Evolutionary conservation across 2,329 filamentous ascomycete species (phyloP), one percentile per base, ranked within the genome.

Genomic region (Penicillium crustosum): DNA sequence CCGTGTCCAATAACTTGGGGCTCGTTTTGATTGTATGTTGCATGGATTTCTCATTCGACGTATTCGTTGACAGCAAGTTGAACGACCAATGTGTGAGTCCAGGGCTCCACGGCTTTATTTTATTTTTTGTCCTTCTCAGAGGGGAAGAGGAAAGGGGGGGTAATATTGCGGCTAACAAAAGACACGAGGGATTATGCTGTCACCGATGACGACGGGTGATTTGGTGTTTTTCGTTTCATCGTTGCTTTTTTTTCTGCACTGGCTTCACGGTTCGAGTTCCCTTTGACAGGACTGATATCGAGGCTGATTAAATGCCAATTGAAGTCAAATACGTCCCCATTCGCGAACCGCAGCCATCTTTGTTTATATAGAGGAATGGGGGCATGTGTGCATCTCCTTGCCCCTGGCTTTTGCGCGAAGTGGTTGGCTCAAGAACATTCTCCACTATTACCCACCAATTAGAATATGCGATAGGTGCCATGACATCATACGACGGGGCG

Each of bases 161-260:
- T 47, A 36, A 25, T 52, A 44, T 51, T 44, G 53, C 10, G 21
- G 42, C 49, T 49, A 55, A 59, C 53, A 27, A 3, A 33, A 33
- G 12, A 62, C 60, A 60, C 57, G 49, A 55, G 41, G 31, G 35
- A 54, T 48, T 53, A 66, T 66, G 61, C 61, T 61, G 60, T 66
- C 61, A 66, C 63, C 61, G 61, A 63, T 66, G 63, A 66, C 64
- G 64, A 61, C 50, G 38, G n/a, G n/a, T 59, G 53, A 35, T 53
- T 51, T 43, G 41, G 35, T 50, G 49, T 19, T 31, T 25, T 50
- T 23, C 13, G 23, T 43, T 43, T 27, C 35, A 21, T 55, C 21
- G 29, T 49, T 42, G 13, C 7, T 35, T 50, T 50, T n/a, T 55
- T 41, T 35, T 41, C 33, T 25, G 21, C 4, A 12, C 27, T 36